A percentile compares a stretch with the other conserved stretches of the same genome.
These are phyloP conservation scores for Fusarium torulosum DNA, from an alignment of 2,329 filamentous ascomycete species.

Conservation along the genomic window DNA sequence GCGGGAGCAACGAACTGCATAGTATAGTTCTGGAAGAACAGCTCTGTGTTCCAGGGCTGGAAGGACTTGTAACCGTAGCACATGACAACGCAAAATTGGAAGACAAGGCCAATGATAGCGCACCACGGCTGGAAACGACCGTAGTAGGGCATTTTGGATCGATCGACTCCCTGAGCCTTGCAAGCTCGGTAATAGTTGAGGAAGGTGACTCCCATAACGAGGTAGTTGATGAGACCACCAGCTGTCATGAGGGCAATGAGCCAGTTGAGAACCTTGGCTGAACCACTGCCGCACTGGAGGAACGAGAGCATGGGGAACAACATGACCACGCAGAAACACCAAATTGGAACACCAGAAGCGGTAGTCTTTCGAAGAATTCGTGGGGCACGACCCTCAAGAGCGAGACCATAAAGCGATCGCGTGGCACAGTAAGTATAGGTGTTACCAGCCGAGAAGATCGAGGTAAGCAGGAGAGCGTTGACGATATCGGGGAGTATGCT, in stretches of 20 bases:
- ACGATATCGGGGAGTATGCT: conserved; percentile 67
- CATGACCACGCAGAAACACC: conserved; percentile 67
- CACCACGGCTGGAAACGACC: conserved; percentile 71
- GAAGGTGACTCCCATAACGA: conserved; percentile 64
- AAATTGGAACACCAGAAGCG: conserved; percentile 71
- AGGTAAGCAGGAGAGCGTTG: conserved; percentile 64
- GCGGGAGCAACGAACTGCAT: conserved; percentile 67
- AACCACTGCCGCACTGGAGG: conserved; percentile 63
- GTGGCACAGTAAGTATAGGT: conserved; percentile 66
- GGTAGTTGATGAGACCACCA: conserved; percentile 71
- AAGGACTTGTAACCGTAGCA: conserved; percentile 70
- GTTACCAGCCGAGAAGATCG: conserved; percentile 62
- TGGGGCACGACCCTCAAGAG: conserved; percentile 63
- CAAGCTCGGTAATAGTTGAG: conserved; percentile 65
- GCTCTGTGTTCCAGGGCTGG: conserved; percentile 61
- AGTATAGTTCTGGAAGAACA: conserved; percentile 67
- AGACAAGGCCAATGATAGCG: conserved; percentile 59
- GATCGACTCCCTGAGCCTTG: conserved; percentile 65
- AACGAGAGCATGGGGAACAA: conserved; percentile 66
- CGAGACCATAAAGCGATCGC: conserved; percentile 64
- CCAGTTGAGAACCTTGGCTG: conserved; percentile 65
- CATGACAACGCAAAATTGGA: conserved; percentile 60
- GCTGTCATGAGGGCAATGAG: conserved; percentile 69
- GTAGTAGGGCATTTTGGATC: conserved; percentile 67
- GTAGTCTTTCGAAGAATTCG: conserved; percentile 69